Percentiles rank a stretch among this genome's conserved stretches.
Conservation (phyloP, 2,329 filamentous ascomycete genomes). For the Fusarium denticulatum region DNA sequence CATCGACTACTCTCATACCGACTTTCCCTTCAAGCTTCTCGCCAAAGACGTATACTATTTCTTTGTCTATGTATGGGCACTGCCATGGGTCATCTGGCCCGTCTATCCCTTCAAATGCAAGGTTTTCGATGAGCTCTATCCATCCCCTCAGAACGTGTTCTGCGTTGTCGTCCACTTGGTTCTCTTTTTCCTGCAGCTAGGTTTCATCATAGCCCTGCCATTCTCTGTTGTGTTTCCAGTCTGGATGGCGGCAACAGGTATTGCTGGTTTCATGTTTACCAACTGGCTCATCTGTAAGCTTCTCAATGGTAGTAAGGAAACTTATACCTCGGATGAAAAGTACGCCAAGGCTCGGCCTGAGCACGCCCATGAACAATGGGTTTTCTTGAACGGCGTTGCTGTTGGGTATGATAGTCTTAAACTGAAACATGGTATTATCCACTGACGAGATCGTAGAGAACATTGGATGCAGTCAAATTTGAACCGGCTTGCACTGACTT, state of each 20-base stretch:
- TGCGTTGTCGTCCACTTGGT: slow-evolving; percentile 67
- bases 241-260: slow-evolving; percentile 55
- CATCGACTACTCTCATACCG: slow-evolving; percentile 70
- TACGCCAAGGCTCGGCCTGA: slow-evolving; percentile 60
- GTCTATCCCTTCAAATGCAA: slow-evolving; percentile 61
- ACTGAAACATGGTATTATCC: not conserved
- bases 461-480: slow-evolving; percentile 78
- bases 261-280: slow-evolving; percentile 57
- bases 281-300: slow-evolving; percentile 62
- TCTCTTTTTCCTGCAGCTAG: slow-evolving; percentile 67
- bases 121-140: slow-evolving; percentile 71
- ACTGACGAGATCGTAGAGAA: slow-evolving; percentile 51
- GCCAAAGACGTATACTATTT: slow-evolving; percentile 65
- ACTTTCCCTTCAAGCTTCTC: slow-evolving; percentile 62
- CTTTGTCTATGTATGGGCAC: slow-evolving; percentile 62
- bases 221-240: slow-evolving; percentile 58
- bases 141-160: slow-evolving; percentile 64
- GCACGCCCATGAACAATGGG: slow-evolving; percentile 75
- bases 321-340: slow-evolving; percentile 62
- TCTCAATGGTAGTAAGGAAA: slow-evolving; percentile 61
- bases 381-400: slow-evolving; percentile 81
- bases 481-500: slow-evolving; percentile 76
- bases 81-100: slow-evolving; percentile 71
- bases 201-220: slow-evolving; percentile 69
- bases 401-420: slow-evolving; percentile 60